Evolutionary conservation across 768 basidiomycete genomes (phyloP).

Genomic region (Lactifluus piperatus): DNA sequence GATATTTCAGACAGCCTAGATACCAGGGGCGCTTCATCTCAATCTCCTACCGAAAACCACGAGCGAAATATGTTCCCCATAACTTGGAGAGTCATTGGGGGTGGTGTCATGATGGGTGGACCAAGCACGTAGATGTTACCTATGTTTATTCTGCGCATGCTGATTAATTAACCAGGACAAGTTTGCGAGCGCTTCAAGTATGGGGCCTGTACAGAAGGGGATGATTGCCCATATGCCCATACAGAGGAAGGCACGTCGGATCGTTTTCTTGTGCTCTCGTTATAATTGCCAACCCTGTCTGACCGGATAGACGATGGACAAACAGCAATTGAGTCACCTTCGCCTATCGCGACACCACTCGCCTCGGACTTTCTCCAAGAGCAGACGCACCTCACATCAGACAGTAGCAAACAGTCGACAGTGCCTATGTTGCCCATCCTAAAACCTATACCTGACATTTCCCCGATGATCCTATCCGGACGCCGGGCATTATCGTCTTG

Average conservation of each 20-base stretch:
- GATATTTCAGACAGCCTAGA: background rate
- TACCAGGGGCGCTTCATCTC: background rate
- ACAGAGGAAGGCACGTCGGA: slow-evolving; percentile 15
- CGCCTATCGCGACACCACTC: slow-evolving; percentile 7
- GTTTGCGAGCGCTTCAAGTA: slow-evolving; percentile 24
- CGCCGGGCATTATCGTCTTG: background rate
- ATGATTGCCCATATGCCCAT: slow-evolving; percentile 25
- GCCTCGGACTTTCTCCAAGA: slow-evolving; percentile 1
- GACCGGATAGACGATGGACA: background rate
- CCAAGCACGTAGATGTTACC: slow-evolving; percentile 19
- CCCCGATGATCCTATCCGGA: background rate
- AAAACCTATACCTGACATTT: slow-evolving; percentile 1
- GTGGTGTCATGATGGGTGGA: slow-evolving; percentile 61
- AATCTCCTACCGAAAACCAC: background rate
- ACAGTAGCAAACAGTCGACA: background rate
- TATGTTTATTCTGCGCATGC: background rate
- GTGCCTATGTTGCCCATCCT: background rate
- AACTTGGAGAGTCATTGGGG: slow-evolving; percentile 70
- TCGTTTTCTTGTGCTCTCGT: background rate
- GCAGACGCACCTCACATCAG: background rate
- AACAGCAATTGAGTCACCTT: background rate
- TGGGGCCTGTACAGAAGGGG: slow-evolving; percentile 23
- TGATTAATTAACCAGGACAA: slow-evolving; percentile 20
- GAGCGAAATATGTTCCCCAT: slow-evolving; percentile 49
- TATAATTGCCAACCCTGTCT: background rate